Percentiles rank a stretch among this genome's conserved stretches.
Conservation (phyloP, 169 alveolate genomes). For the Cryptosporidium canis region DNA sequence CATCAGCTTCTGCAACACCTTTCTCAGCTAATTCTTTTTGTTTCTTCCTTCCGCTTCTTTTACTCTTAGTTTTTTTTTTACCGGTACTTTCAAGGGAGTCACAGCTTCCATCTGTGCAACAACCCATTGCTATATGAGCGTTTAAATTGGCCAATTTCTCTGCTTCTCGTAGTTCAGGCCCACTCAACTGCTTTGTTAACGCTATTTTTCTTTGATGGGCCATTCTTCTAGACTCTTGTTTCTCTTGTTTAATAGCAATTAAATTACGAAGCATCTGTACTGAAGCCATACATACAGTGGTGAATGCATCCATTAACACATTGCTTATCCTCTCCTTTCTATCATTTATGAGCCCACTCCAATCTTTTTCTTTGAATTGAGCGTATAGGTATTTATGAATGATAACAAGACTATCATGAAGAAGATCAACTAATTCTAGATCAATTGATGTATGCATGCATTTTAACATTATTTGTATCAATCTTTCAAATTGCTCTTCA, state of each 20-base stretch:
- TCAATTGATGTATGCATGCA: too few species aligned
- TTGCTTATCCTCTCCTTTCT: too few species aligned
- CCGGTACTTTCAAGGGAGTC: not conserved
- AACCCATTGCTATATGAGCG: not conserved
- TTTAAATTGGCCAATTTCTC: not conserved
- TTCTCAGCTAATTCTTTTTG: not conserved
- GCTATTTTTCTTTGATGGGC: not conserved
- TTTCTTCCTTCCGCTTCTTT: not conserved
- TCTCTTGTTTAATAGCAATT: not conserved
- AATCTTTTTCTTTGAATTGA: too few species aligned
- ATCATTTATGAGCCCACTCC: too few species aligned
- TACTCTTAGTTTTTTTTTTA: not conserved
- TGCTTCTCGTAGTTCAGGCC: not conserved
- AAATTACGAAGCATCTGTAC: too few species aligned
- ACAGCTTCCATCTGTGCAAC: conserved; percentile 10
- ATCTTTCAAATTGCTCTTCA: too few species aligned
- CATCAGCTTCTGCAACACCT: not conserved
- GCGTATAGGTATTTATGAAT: too few species aligned
- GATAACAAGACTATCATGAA: too few species aligned
- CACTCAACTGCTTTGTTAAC: not conserved
- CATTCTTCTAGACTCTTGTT: not conserved
- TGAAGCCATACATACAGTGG: too few species aligned
- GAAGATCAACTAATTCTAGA: too few species aligned
- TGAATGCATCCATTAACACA: too few species aligned
- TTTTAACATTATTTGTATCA: too few species aligned